Base-by-base conservation (phyloP, 495 filamentous ascomycete genomes). In the Antarctomyces pellizariae region DNA sequence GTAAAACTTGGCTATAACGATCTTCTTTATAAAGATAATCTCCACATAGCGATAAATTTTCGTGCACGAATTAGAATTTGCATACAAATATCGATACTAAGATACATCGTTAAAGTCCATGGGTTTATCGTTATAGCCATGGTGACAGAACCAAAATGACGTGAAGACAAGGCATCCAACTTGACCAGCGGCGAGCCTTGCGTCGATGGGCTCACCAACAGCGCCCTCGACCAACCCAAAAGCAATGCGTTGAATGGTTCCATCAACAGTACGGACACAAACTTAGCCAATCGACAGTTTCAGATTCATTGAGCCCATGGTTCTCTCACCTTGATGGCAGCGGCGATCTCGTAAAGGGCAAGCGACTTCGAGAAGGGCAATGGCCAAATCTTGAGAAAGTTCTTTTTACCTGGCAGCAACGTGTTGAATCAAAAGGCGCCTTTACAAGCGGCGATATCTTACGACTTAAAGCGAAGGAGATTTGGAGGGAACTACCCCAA, bases 311-410 rank as follows among this genome's bases (percentile, higher is more conserved):
- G 14, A 13, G 24, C 24, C 5, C 5, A 6, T 5, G 6, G 6
- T 25, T 6, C 12, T 7, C 24, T 5, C 5, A 7, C 14, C 24
- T 25, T 12, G 24, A 25, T 12, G 24, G 14, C 12, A 5, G 5
- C 14, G 6, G 5, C 6, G 12, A 13, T 13, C 8, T 13, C 6
- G 8, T 13, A 13, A 7, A 5, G 5, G 13, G 6, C 14, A 6
- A 9, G 14, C 24, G 24, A 25, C 7, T 25, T 6, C 24, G 24
- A 25, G 12, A 13, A 21, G 16, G 19, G 8, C 13, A 36, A n/a
- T 43, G 33, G 40, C 35, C 37, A 3, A n/a, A 36, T 15, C 15
- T 45, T 2, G 41, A 45, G 11, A 15, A 14, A 11, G 16, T 16
- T 5, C 28, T 45, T 11, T 30, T 13, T 8, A 25, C 34, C n/a